Conservation (phyloP, 305 asterid genomes). For the Fraxinus ornus region DNA sequence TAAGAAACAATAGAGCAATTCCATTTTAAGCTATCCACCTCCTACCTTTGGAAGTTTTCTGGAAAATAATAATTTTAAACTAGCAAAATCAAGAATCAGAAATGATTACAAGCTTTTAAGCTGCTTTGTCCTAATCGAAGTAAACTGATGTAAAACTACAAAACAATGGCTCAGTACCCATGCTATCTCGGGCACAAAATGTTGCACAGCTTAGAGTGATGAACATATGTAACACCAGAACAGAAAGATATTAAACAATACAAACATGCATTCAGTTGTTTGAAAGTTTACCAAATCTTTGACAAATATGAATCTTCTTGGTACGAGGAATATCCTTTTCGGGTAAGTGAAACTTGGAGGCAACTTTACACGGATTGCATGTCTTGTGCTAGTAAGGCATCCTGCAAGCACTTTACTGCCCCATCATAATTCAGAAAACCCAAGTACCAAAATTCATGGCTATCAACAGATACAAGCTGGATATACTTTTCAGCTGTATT, state of each 20-base stretch:
- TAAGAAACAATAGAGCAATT: conserved; percentile 5
- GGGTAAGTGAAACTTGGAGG: background rate
- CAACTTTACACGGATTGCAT: conserved; percentile 47
- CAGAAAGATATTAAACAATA: background rate
- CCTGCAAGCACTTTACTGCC: conserved; percentile 70
- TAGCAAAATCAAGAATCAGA: background rate
- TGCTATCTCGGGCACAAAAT: conserved; percentile 13
- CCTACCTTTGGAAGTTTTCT: background rate
- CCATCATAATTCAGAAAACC: conserved; percentile 76
- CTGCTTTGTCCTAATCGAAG: conserved; percentile 1
- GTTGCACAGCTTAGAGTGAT: background rate
- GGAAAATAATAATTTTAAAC: background rate
- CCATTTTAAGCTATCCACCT: conserved; percentile 32
- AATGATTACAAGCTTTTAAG: background rate
- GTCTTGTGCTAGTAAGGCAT: conserved; percentile 46
- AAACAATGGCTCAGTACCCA: background rate
- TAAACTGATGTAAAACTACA: background rate
- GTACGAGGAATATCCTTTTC: background rate
- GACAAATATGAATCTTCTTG: background rate
- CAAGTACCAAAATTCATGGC: conserved; percentile 97
- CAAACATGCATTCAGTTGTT: background rate
- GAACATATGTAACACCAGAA: background rate
- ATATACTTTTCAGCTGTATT: conserved; percentile 80
- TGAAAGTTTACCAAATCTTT: conserved; percentile 1
- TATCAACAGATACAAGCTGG: conserved; percentile 85